phyloP scores from a whole-genome alignment of 2,329 filamentous ascomycete species.

The Aspergillus pseudotamarii region DNA sequence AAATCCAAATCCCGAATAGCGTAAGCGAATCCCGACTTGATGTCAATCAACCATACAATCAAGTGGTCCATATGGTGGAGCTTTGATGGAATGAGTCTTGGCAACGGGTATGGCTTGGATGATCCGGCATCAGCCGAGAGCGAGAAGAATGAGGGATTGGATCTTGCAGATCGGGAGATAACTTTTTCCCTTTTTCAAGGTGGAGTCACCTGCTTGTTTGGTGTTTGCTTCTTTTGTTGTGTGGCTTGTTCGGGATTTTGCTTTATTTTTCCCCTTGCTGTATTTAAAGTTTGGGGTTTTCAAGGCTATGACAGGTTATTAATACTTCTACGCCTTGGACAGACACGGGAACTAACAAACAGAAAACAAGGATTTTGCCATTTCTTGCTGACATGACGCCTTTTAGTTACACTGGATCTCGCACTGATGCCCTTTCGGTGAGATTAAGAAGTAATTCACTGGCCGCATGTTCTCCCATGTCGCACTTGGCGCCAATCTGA shows the following conservation, averaged over 20 bases:
- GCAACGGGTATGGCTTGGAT: constrained; percentile 12
- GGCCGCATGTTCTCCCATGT: constrained; percentile 41
- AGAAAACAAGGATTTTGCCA: not conserved
- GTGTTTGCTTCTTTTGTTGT: not conserved
- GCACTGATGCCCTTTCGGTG: constrained; percentile 43
- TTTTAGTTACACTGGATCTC: constrained; percentile 27
- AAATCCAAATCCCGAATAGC: constrained; percentile 18
- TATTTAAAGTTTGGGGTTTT: not conserved
- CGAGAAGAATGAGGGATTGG: not conserved
- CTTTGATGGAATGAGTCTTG: constrained; percentile 11
- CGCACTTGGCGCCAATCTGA: constrained; percentile 7
- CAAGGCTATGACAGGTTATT: not conserved
- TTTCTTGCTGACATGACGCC: not conserved
- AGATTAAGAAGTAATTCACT: constrained; percentile 48
- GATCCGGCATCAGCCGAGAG: constrained; percentile 7
- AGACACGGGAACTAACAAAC: not conserved
- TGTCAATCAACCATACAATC: constrained; percentile 6
- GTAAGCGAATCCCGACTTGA: constrained; percentile 18
- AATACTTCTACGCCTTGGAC: not conserved
- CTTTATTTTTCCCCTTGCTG: not conserved
- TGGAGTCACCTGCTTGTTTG: not conserved
- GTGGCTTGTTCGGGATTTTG: not conserved
- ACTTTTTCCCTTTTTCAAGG: not conserved
- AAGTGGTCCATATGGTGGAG: constrained; percentile 10
- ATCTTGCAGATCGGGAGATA: constrained; percentile 5